Evolutionary conservation across 2,329 filamentous ascomycete genomes (phyloP).

Genomic region (Nannizzia gypsea): DNA sequence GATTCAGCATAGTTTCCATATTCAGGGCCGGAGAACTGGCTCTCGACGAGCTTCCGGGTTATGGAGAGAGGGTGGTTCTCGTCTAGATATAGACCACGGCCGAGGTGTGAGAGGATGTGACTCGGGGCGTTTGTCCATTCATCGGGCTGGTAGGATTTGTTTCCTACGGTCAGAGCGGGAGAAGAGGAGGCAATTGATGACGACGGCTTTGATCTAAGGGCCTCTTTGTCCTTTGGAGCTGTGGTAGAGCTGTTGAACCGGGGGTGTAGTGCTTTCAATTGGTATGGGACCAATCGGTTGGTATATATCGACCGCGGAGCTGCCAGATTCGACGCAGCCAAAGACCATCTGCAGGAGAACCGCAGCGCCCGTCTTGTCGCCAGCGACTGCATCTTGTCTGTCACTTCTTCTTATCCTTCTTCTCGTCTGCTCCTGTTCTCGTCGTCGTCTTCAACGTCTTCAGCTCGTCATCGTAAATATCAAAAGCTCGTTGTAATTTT

Average conservation of each 20-base stretch:
- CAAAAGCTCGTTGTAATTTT: neutral
- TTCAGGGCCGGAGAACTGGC: slow-evolving; percentile 60
- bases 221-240: slow-evolving; percentile 6
- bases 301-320: neutral
- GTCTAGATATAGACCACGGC: slow-evolving; percentile 76
- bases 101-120: slow-evolving; percentile 61
- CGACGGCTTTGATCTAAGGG: neutral
- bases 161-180: neutral
- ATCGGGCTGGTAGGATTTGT: slow-evolving; percentile 41
- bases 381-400: slow-evolving; percentile 26
- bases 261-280: slow-evolving; percentile 9
- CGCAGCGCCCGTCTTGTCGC: slow-evolving; percentile 31
- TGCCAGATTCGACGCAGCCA: slow-evolving; percentile 12
- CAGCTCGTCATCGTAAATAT: neutral
- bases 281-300: neutral
- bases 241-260: slow-evolving; percentile 26
- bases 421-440: neutral
- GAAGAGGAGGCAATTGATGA: neutral
- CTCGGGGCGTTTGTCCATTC: slow-evolving; percentile 73
- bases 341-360: slow-evolving; percentile 25
- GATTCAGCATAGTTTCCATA: slow-evolving; percentile 69
- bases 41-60: slow-evolving; percentile 84
- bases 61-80: slow-evolving; percentile 82
- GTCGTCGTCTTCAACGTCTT: neutral
- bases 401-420: neutral